phyloP scores from a whole-genome alignment of 495 filamentous ascomycete species.

The Penicillium ochrochloron region DNA sequence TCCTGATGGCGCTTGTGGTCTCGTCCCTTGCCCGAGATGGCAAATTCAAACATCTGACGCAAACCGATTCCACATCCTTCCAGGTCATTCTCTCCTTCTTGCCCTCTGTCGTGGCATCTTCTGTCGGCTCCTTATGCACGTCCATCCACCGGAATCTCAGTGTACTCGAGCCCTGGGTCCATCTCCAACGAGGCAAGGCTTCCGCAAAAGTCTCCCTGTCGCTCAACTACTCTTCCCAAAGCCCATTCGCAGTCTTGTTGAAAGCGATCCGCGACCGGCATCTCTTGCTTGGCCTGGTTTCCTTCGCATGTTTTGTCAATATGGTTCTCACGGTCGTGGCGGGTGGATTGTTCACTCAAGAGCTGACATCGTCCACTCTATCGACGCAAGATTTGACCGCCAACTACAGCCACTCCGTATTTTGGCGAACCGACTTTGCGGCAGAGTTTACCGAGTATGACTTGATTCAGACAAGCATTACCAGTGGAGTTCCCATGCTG shows the following conservation, averaged over 20 bases:
- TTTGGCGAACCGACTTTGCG: constrained; percentile 42
- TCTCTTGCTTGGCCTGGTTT: constrained; percentile 38
- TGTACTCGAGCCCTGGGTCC: constrained; percentile 51
- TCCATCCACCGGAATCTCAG: constrained; percentile 48
- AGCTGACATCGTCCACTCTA: constrained; percentile 36
- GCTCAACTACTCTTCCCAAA: constrained; percentile 47
- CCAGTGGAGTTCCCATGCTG: constrained; percentile 42
- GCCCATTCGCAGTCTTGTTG: constrained; percentile 38
- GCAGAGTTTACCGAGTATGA: constrained; percentile 48
- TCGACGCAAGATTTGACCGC: constrained; percentile 31
- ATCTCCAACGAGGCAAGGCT: constrained; percentile 47
- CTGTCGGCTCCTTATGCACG: constrained; percentile 42
- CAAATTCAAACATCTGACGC: constrained; percentile 40
- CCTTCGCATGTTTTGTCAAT: constrained; percentile 43
- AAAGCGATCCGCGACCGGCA: constrained; percentile 42
- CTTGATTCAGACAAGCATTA: constrained; percentile 48
- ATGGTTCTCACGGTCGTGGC: constrained; percentile 42
- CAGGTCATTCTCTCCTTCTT: constrained; percentile 44
- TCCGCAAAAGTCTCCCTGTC: constrained; percentile 36
- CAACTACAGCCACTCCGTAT: constrained; percentile 43
- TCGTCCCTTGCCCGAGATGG: constrained; percentile 41
- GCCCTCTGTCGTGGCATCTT: constrained; percentile 45
- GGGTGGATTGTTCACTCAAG: constrained; percentile 46
- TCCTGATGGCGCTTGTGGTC: constrained; percentile 40
- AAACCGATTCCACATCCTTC: constrained; percentile 43